Evolutionary conservation across 495 filamentous ascomycete genomes (phyloP).

Genomic region (Trichoderma orchidacearum): DNA sequence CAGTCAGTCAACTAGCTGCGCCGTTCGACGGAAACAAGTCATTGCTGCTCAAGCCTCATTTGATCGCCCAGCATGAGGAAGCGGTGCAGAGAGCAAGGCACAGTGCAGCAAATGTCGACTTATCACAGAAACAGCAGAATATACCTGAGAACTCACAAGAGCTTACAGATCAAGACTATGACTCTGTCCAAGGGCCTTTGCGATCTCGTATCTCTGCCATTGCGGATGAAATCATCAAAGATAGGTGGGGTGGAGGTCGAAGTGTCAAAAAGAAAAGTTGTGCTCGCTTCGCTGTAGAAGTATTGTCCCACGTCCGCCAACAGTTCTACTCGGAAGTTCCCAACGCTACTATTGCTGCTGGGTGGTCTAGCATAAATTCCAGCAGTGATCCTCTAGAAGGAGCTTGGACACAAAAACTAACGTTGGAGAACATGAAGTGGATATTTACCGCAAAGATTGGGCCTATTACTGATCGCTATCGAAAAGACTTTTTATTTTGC

Average conservation of each 20-base stretch:
- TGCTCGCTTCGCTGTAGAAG: slow-evolving; percentile 51
- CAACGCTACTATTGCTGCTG: slow-evolving; percentile 29
- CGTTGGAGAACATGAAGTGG: slow-evolving; percentile 78
- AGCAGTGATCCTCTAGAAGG: slow-evolving; percentile 34
- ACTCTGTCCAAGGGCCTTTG: slow-evolving; percentile 49
- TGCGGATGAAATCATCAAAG: slow-evolving; percentile 50
- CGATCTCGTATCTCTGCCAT: slow-evolving; percentile 42
- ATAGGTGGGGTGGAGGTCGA: slow-evolving; percentile 41
- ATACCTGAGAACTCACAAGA: slow-evolving; percentile 44
- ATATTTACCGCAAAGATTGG: slow-evolving; percentile 65
- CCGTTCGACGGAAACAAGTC: slow-evolving; percentile 52
- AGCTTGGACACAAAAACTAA: slow-evolving; percentile 42
- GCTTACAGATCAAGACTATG: slow-evolving; percentile 48
- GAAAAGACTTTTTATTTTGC: slow-evolving; percentile 63
- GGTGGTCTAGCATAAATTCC: slow-evolving; percentile 25
- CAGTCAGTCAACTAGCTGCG: slow-evolving; percentile 49
- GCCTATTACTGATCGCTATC: slow-evolving; percentile 42
- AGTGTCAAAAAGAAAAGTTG: slow-evolving; percentile 43
- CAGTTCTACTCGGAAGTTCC: slow-evolving; percentile 46
- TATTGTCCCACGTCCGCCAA: slow-evolving; percentile 46
- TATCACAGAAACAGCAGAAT: no score
- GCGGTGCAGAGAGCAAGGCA: no score
- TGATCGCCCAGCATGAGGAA: slow-evolving; percentile 30
- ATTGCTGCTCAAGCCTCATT: slow-evolving; percentile 48
- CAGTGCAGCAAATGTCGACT: no score